These are phyloP conservation scores for Phaeosphaeriaceae sp. DNA, from an alignment of 2,329 filamentous ascomycete genomes.

Conservation along the genomic window DNA sequence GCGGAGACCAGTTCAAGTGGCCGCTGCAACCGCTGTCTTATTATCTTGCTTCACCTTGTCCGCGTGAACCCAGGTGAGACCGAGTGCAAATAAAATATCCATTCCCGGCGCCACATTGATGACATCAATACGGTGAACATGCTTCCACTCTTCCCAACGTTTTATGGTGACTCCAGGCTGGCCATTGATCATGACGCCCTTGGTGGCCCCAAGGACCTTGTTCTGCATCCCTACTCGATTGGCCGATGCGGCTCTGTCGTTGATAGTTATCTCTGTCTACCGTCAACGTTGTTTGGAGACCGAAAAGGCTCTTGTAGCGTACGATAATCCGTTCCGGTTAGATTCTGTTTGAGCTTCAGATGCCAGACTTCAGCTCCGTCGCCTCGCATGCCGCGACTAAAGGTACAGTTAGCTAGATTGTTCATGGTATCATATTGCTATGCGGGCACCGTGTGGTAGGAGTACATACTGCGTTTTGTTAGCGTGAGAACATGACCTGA, in stretches of 20 bases:
- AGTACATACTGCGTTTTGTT: background rate
- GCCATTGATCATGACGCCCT: conserved; percentile 23
- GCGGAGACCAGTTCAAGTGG: background rate
- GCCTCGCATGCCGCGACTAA: conserved; percentile 14
- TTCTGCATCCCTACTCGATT: conserved; percentile 16
- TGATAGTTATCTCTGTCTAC: background rate
- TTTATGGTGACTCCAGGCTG: conserved; percentile 17
- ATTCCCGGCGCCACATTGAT: conserved; percentile 28
- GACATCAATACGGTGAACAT: conserved; percentile 13
- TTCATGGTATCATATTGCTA: too few species aligned
- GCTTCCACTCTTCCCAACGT: conserved; percentile 12
- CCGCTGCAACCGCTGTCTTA: conserved; percentile 6
- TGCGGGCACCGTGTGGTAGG: background rate
- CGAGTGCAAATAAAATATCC: conserved; percentile 29
- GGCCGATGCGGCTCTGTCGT: conserved; percentile 5
- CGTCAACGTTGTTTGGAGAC: background rate
- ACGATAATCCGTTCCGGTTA: conserved; percentile 23
- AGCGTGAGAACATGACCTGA: background rate
- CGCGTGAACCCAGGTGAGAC: conserved; percentile 19
- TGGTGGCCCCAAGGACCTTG: conserved; percentile 22
- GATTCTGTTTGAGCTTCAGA: conserved; percentile 17
- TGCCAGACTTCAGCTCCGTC: conserved; percentile 22
- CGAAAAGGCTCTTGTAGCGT: conserved; percentile 1
- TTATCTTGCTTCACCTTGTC: conserved; percentile 25
- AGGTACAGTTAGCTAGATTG: background rate